Evolutionary conservation across 2,329 filamentous ascomycete genomes (phyloP).

Genomic region (Colletotrichum cordylinicola): DNA sequence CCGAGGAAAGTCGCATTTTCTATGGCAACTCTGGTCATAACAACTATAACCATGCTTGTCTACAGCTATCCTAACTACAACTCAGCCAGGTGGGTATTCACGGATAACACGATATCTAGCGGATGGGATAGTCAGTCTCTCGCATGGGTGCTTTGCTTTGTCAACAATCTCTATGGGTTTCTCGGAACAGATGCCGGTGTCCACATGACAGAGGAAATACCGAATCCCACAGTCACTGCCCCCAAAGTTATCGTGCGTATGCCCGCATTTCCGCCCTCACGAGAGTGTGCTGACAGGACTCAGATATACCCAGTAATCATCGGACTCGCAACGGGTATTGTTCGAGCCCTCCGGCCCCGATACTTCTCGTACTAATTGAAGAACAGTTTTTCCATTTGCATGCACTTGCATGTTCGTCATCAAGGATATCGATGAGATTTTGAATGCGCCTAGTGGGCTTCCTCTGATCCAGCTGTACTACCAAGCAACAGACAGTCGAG

Average conservation of each 20-base stretch:
- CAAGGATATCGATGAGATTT: neutral
- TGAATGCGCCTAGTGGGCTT: neutral
- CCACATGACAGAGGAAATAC: neutral
- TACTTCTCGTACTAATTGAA: neutral
- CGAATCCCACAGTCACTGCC: neutral
- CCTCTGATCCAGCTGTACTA: neutral
- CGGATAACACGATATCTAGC: neutral
- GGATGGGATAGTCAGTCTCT: neutral
- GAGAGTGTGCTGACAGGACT: neutral
- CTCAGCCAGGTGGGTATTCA: neutral
- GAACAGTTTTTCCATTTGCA: neutral
- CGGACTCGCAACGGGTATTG: neutral
- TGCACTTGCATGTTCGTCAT: neutral
- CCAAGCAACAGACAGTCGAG: neutral
- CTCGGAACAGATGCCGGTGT: neutral
- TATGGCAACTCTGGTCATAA: neutral
- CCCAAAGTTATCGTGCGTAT: neutral
- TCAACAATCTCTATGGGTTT: neutral
- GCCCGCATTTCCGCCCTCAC: neutral
- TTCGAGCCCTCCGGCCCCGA: neutral
- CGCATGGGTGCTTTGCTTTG: neutral
- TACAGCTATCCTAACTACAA: neutral
- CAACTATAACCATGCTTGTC: neutral
- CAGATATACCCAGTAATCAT: neutral
- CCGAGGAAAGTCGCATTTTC: neutral